phyloP scores from a whole-genome alignment of 768 basidiomycete genomes.

The Hypholoma fasciculare region DNA sequence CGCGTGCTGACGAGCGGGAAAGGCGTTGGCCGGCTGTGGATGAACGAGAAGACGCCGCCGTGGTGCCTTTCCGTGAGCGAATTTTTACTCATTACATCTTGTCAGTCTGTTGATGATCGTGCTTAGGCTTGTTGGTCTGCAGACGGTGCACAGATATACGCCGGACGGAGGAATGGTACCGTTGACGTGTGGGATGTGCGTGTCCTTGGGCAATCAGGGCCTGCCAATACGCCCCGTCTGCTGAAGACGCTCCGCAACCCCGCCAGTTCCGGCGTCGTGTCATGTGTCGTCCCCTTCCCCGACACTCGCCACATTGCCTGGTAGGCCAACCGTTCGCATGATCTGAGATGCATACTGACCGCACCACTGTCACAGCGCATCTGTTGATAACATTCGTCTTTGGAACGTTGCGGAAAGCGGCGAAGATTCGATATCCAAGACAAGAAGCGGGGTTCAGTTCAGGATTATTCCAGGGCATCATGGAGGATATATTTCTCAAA shows the following conservation, averaged over 20 bases:
- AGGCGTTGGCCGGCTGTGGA: conserved; percentile 84
- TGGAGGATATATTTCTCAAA: conserved; percentile 90
- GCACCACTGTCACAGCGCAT: conserved; percentile 56
- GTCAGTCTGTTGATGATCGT: neutral
- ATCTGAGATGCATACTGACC: neutral
- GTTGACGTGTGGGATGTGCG: conserved; percentile 96
- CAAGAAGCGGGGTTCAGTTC: conserved; percentile 77
- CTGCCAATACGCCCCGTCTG: conserved; percentile 67
- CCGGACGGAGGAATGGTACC: conserved; percentile 86
- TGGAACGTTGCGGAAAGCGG: conserved; percentile 89
- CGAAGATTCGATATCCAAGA: conserved; percentile 64
- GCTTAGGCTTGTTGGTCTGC: conserved; percentile 91
- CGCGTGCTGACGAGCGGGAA: conserved; percentile 61
- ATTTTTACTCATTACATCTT: neutral
- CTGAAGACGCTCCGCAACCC: conserved; percentile 87
- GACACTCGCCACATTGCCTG: conserved; percentile 91
- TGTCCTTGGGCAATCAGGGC: conserved; percentile 65
- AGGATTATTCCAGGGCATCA: conserved; percentile 97
- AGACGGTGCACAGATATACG: conserved; percentile 85
- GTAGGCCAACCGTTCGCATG: conserved; percentile 45
- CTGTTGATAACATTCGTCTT: conserved; percentile 87
- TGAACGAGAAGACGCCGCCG: conserved; percentile 90
- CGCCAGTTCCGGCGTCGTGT: conserved; percentile 85
- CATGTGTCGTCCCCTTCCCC: conserved; percentile 88
- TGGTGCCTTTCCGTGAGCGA: conserved; percentile 91